Evolutionary conservation across 176 grass and related monocot species (phyloP), one percentile per base, ranked within the genome.

Genomic region (Raddia distichophylla): DNA sequence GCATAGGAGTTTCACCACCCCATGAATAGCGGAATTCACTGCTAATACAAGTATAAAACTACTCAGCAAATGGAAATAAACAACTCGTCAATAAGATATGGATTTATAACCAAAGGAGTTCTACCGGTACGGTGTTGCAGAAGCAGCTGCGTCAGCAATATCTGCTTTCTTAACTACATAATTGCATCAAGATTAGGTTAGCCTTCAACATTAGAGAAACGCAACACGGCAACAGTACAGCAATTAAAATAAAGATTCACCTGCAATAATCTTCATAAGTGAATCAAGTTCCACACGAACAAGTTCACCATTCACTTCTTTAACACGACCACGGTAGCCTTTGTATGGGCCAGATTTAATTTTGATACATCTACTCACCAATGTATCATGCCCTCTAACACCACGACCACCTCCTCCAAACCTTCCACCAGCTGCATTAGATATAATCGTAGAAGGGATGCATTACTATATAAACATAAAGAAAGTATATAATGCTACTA

Each of bases 221-320:
- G 27, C 27, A 27, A 27, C 27, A 27, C 27, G 27, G 27, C 43
- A 15, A 2, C 76, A 40, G 42, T 27, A 45, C 55, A 46, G 49
- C 11, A 69, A 70, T 33, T 22, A 55, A 14, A 59, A 85, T 8
- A 49, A 54, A 37, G 45, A 42, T 72, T 84, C 80, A 94, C 94
- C 91, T 82, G 91, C 82, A 19, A 97, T 85, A 75, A 86, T 82
- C 75, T 90, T 97, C 91, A 94, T 97, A 22, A 60, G 82, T 61
- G 91, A 97, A 48, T 97, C 94, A 78, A 97, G 84, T 52, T 97
- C 94, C 54, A 97, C 75, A 13, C 89, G 91, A 10, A 92, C 87
- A 66, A 86, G 84, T 71, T 44, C 32, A 57, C 94, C 89, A 32
- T 73, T 94, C 47, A 94, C 64, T 88, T 97, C 89, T 60, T 87